These are phyloP conservation scores for Westerdykella sp. DNA, from an alignment of 2,329 filamentous ascomycete genomes.

Conservation along the genomic window DNA sequence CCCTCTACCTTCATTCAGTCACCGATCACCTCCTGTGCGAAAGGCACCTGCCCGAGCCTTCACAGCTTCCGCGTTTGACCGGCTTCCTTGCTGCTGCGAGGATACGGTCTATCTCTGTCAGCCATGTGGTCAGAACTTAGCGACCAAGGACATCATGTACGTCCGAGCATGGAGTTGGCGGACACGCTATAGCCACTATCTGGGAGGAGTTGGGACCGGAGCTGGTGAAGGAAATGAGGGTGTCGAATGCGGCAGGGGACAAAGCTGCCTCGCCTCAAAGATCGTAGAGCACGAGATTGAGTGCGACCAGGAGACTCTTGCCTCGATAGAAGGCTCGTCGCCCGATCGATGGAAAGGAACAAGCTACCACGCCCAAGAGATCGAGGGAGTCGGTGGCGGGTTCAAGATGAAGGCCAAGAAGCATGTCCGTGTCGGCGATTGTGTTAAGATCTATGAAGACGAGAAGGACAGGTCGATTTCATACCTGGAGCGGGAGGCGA, in stretches of 20 bases:
- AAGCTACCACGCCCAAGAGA: slow-evolving; percentile 79
- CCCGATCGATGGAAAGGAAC: slow-evolving; percentile 51
- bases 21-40: slow-evolving; percentile 9
- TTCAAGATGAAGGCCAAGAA: slow-evolving; percentile 85
- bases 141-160: slow-evolving; percentile 54
- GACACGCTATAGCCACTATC: slow-evolving; percentile 69
- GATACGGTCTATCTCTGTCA: slow-evolving; percentile 76
- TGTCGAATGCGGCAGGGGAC: slow-evolving; percentile 77
- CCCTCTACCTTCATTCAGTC: slow-evolving; percentile 18
- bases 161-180: slow-evolving; percentile 80
- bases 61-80: slow-evolving; percentile 46
- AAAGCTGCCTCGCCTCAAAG: slow-evolving; percentile 67
- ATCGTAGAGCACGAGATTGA: slow-evolving; percentile 79
- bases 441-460: slow-evolving; percentile 76
- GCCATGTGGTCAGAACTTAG: slow-evolving; percentile 69
- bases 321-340: slow-evolving; percentile 50
- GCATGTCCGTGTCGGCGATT: slow-evolving; percentile 73
- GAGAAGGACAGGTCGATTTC: slow-evolving; percentile 42
- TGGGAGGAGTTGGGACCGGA: slow-evolving; percentile 76
- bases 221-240: slow-evolving; percentile 84
- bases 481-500: slow-evolving; percentile 64
- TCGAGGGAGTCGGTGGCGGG: slow-evolving; percentile 82
- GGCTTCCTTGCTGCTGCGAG: slow-evolving; percentile 53
- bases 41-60: slow-evolving; percentile 21
- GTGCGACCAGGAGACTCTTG: slow-evolving; percentile 63